Conservation (phyloP, 1,139 yeast genomes). For the Pichia sp. region DNA sequence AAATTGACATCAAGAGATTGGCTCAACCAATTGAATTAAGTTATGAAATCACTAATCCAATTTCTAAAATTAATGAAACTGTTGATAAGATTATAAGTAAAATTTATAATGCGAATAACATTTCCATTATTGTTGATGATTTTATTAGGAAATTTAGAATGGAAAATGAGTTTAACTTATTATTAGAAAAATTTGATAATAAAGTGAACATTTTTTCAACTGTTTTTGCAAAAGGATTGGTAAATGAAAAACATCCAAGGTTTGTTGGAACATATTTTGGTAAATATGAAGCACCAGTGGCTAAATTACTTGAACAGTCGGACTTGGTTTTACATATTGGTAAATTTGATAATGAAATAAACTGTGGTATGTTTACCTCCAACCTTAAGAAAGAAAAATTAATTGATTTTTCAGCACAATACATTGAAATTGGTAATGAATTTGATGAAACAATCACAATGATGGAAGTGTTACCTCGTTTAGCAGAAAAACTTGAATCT, state of each 20-base stretch:
- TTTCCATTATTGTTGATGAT: conserved; percentile 62
- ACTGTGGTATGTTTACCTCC: conserved; percentile 33
- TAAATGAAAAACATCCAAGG: conserved; percentile 54
- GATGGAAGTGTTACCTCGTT: conserved; percentile 38
- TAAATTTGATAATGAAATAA: conserved; percentile 44
- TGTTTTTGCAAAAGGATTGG: conserved; percentile 44
- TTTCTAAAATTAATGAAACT: conserved; percentile 28
- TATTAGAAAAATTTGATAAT: conserved; percentile 37
- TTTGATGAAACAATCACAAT: conserved; percentile 38
- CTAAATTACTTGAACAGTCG: conserved; percentile 34
- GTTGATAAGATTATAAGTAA: conserved; percentile 42
- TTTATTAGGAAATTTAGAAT: conserved; percentile 50
- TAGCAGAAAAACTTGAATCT: conserved; percentile 36
- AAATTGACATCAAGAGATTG: conserved; percentile 38
- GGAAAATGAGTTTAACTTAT: conserved; percentile 34
- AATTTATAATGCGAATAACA: conserved; percentile 47
- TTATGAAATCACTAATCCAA: conserved; percentile 28
- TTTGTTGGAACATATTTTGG: conserved; percentile 66
- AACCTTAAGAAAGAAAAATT: conserved; percentile 13
- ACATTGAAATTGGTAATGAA: conserved; percentile 36
- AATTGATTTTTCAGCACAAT: conserved; percentile 29
- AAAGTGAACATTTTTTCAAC: conserved; percentile 43
- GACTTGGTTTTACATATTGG: conserved; percentile 51
- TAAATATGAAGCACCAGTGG: conserved; percentile 35
- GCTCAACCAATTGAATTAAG: conserved; percentile 21